These are phyloP conservation scores for Arabidopsis lyrata DNA, from an alignment of 441 rosid genomes.

Conservation along the genomic window DNA sequence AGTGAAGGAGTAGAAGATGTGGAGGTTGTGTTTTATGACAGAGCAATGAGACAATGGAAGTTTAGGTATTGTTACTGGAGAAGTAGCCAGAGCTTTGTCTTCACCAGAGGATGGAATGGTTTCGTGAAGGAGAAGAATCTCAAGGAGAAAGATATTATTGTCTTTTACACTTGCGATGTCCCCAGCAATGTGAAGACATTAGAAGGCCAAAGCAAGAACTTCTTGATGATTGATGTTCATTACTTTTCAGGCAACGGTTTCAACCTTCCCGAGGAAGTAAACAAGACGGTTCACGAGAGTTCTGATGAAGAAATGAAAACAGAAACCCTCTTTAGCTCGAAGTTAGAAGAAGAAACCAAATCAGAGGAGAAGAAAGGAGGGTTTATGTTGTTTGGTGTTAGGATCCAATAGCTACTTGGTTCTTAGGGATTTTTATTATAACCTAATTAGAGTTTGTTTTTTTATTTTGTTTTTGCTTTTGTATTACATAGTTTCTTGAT, in stretches of 20 bases:
- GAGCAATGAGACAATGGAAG: slow-evolving; percentile 71
- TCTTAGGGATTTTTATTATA: slow-evolving; percentile 6
- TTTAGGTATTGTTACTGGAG: slow-evolving; percentile 89
- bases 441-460: slow-evolving; percentile 16
- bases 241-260: slow-evolving; percentile 15
- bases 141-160: slow-evolving; percentile 55
- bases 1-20: slow-evolving; percentile 44
- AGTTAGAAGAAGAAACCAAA: slow-evolving; percentile 36
- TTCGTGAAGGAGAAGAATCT: slow-evolving; percentile 71
- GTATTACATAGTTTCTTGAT: neutral
- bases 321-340: slow-evolving; percentile 31
- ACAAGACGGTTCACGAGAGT: neutral
- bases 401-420: slow-evolving; percentile 46
- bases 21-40: slow-evolving; percentile 68
- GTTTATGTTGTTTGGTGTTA: slow-evolving; percentile 74
- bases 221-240: slow-evolving; percentile 59
- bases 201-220: slow-evolving; percentile 41
- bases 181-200: slow-evolving; percentile 15
- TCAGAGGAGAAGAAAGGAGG: slow-evolving; percentile 44
- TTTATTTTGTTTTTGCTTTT: slow-evolving; percentile 31
- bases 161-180: slow-evolving; percentile 54
- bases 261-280: slow-evolving; percentile 16
- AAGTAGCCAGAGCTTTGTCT: slow-evolving; percentile 88
- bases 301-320: slow-evolving; percentile 41
- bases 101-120: slow-evolving; percentile 87